Base-by-base conservation (phyloP, 2,329 filamentous ascomycete genomes). In the Apiospora koreana region DNA sequence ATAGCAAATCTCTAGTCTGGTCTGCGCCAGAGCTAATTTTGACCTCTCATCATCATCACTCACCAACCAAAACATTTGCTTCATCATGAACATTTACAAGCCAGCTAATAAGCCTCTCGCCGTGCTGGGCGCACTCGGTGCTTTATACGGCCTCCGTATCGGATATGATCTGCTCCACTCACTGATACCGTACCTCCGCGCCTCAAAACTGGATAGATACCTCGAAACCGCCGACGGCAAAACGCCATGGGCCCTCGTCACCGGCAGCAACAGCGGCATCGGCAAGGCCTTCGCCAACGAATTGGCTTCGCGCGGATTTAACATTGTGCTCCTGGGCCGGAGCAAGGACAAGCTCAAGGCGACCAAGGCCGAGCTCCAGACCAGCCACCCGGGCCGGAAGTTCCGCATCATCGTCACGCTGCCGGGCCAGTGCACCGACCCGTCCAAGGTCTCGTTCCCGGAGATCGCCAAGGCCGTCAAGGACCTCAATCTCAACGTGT, bases 241-340 rank as follows among this genome's bases (percentile, higher is more conserved):
- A 25, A 23, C 66, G 45, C 10, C 66, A 16, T 87, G 83, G 82
- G 85, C 83, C 0, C 75, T 87, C 0, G 77, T 87, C 10, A 88
- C 86, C 0, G 86, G 86, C 35, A 81, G 84, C 21, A 85, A 79
- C 42, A 84, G 86, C 64, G 87, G 87, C 14, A 87, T 89, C 62
- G 87, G 87, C 3, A 78, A 80, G 38, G 83, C 79, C 0, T 83
- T 88, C 70, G 82, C 82, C 10, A 74, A 83, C 65, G 85, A 86
- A 73, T 83, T 89, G 14, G 83, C 83, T 9, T 70, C 72, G 0
- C 78, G 79, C n/a, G 85, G 86, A n/a, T 88, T 89, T 81, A 86
- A 87, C 73, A 79, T 89, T 35, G 78, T 88, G 16, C 75, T 90
- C 3, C 87, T 89, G 71, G 87, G 87, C 21, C 82, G 86, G 38